Conservation (phyloP, 2,329 filamentous ascomycete species). For the Colletotrichum filicis region DNA sequence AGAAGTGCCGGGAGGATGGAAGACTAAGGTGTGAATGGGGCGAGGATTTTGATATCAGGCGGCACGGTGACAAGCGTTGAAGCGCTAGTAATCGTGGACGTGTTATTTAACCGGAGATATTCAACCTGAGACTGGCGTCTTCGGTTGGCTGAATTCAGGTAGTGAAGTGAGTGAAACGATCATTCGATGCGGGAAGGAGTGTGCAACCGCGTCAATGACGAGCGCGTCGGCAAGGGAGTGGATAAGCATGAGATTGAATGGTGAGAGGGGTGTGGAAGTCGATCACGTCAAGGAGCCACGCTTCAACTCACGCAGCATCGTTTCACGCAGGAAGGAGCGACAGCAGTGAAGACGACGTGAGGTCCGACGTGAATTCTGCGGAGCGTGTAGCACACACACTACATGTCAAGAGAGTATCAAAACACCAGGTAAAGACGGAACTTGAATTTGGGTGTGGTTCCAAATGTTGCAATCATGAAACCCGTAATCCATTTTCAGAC, state of each 20-base stretch:
- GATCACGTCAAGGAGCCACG: not conserved
- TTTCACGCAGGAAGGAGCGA: not conserved
- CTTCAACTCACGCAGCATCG: not conserved
- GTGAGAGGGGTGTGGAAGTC: not conserved
- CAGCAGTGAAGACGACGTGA: not conserved
- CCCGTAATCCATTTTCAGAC: conserved; percentile 34
- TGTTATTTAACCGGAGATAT: not conserved
- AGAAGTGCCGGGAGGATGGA: not conserved
- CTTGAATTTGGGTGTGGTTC: conserved; percentile 25
- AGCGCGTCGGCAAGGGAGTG: not conserved
- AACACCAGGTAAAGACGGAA: conserved; percentile 20
- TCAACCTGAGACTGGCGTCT: no score
- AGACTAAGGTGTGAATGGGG: not conserved
- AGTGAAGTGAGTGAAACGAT: not conserved
- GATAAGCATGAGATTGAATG: not conserved
- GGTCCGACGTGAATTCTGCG: not conserved
- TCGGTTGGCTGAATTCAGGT: not conserved
- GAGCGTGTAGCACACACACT: not conserved
- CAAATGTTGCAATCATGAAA: conserved; percentile 28
- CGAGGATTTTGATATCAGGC: not conserved
- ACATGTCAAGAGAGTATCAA: not conserved
- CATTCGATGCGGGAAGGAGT: not conserved
- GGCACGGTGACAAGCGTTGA: no score
- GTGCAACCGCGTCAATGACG: not conserved
- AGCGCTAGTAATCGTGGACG: not conserved